Percentiles rank a stretch among this genome's conserved stretches.
phyloP scores from a whole-genome alignment of 176 grass and related monocot genomes.

The Pontederia crassipes region DNA sequence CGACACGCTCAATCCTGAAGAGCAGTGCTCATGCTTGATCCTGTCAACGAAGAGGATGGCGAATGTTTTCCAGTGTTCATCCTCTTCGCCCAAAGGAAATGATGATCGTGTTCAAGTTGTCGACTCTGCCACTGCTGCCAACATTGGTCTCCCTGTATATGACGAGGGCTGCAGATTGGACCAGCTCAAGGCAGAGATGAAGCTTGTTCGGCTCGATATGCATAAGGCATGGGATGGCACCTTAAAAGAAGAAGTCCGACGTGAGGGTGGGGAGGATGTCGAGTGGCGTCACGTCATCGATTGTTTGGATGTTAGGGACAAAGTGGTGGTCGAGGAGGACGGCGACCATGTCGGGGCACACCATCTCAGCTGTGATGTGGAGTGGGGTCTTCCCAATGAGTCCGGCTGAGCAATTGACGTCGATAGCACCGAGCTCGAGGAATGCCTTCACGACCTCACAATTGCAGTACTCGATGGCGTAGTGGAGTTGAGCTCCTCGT shows the following conservation, averaged over 20 bases:
- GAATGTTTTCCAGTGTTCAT: too few species aligned
- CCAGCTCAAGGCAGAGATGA: constrained; percentile 91
- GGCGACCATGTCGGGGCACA: constrained; percentile 98
- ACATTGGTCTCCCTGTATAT: constrained; percentile 72
- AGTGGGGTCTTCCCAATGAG: constrained; percentile 83
- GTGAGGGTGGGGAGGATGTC: constrained; percentile 93
- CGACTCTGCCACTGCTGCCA: background rate
- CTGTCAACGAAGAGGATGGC: too few species aligned
- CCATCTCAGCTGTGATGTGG: constrained; percentile 96
- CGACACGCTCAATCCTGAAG: too few species aligned
- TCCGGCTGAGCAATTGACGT: constrained; percentile 82
- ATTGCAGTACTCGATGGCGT: constrained; percentile 94
- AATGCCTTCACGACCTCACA: constrained; percentile 93
- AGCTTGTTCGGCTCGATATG: constrained; percentile 99
- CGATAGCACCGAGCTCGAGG: constrained; percentile 85
- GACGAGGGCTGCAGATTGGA: constrained; percentile 91
- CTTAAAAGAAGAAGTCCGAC: constrained; percentile 98
- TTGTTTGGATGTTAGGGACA: constrained; percentile 90
- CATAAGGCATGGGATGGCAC: constrained; percentile 67
- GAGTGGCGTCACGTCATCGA: constrained; percentile 85
- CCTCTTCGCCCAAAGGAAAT: too few species aligned
- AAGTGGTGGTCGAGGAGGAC: constrained; percentile 97
- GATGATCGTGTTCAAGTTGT: constrained; percentile 3
- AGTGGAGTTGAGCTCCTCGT: constrained; percentile 90
- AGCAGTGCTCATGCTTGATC: too few species aligned